Conservation (phyloP, 2,329 filamentous ascomycete genomes). For the Eutypella sp. region DNA sequence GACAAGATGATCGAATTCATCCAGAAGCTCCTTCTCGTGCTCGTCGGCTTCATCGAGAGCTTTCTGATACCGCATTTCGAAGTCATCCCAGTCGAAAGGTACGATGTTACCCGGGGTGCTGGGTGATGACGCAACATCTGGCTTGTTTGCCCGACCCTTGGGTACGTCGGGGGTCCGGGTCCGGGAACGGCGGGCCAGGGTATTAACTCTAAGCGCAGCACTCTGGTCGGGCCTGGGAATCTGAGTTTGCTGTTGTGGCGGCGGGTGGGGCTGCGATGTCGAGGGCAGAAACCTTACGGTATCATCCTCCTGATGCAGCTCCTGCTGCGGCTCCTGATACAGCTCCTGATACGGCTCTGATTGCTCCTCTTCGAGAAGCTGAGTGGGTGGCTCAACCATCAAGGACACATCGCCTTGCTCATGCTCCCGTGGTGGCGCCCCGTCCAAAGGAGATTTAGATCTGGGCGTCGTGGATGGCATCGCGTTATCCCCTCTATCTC, state of each 20-base stretch:
- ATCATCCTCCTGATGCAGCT: constrained; percentile 12
- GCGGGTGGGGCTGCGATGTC: constrained; percentile 8
- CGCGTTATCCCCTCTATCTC: too few species aligned
- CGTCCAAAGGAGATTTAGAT: constrained; percentile 16
- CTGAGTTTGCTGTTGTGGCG: constrained; percentile 16
- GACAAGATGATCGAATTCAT: constrained; percentile 63
- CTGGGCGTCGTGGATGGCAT: constrained; percentile 23
- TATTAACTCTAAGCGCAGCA: constrained; percentile 8
- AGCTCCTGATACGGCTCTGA: constrained; percentile 8
- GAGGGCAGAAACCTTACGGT: constrained; percentile 14
- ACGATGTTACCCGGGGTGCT: constrained; percentile 48
- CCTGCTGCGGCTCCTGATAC: neutral
- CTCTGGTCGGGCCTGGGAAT: constrained; percentile 8
- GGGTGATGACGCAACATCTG: constrained; percentile 33
- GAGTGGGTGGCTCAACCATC: constrained; percentile 25
- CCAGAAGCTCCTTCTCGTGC: constrained; percentile 60
- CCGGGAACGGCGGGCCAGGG: constrained; percentile 18
- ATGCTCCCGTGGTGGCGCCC: constrained; percentile 14
- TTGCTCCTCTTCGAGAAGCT: constrained; percentile 16
- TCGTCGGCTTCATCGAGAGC: constrained; percentile 59
- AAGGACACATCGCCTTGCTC: constrained; percentile 20
- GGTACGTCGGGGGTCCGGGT: constrained; percentile 28
- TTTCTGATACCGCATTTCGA: constrained; percentile 63
- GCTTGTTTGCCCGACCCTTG: constrained; percentile 32
- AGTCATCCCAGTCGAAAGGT: constrained; percentile 71